These are phyloP conservation scores for Xanthoparmelia taractica DNA, from an alignment of 495 filamentous ascomycete genomes.

Conservation along the genomic window DNA sequence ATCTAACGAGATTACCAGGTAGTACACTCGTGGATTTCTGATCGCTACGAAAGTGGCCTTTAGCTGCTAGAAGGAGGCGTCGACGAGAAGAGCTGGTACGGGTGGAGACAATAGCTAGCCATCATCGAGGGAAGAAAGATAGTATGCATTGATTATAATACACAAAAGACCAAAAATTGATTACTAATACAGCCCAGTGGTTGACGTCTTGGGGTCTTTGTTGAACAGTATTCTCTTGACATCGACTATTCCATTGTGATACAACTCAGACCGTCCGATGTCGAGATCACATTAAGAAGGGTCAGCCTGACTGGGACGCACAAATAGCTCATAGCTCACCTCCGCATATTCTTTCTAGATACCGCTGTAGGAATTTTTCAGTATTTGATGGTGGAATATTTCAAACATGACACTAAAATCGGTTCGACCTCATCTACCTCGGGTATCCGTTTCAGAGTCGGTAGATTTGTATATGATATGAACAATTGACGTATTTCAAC, in stretches of 20 bases:
- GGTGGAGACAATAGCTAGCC: constrained; percentile 54
- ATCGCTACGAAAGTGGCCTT: constrained; percentile 61
- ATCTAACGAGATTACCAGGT: constrained; percentile 38
- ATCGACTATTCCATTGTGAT: not conserved
- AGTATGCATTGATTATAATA: constrained; percentile 28
- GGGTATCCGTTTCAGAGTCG: no score
- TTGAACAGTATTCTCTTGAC: constrained; percentile 34
- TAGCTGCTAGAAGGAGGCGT: constrained; percentile 47
- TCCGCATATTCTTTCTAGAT: no score
- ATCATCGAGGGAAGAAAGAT: constrained; percentile 48
- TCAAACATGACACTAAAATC: not conserved
- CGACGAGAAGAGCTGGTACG: constrained; percentile 48
- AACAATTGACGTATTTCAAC: no score
- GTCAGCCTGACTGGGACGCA: no score
- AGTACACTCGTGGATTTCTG: constrained; percentile 59
- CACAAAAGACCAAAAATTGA: not conserved
- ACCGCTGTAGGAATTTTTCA: no score
- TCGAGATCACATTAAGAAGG: no score
- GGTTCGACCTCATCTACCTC: no score
- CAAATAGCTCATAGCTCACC: no score
- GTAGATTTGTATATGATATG: no score
- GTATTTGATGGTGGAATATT: not conserved
- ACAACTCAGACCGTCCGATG: no score
- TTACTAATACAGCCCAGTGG: constrained; percentile 22
- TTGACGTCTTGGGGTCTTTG: no score